Conservation (phyloP, 225 moss, liverwort and hornwort species). For the Rhytidiadelphus loreus region DNA sequence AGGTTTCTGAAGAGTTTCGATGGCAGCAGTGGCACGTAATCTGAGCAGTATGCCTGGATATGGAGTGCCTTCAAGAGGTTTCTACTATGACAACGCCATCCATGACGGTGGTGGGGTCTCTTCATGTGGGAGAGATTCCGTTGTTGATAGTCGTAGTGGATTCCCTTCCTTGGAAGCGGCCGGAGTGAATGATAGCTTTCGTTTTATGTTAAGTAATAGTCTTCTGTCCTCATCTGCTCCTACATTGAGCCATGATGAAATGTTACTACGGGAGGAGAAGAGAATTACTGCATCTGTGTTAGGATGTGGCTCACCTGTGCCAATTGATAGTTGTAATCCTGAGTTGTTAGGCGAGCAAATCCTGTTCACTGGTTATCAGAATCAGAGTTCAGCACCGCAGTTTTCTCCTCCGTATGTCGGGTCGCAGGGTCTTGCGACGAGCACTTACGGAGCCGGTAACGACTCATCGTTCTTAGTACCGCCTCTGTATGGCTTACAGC, state of each 20-base stretch:
- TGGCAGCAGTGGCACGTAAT: slow-evolving; percentile 16
- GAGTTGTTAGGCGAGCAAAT: slow-evolving; percentile 11
- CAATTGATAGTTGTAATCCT: background rate
- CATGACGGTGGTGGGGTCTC: slow-evolving; percentile 26
- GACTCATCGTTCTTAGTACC: background rate
- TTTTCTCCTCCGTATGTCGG: background rate
- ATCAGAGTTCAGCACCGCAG: background rate
- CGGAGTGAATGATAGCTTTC: background rate
- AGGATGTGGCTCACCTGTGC: background rate
- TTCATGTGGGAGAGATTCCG: background rate
- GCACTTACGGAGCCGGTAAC: background rate
- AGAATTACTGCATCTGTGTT: background rate
- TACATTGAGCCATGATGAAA: background rate
- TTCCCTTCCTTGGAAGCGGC: background rate
- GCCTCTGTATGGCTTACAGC: background rate
- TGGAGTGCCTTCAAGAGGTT: background rate
- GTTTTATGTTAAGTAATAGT: background rate
- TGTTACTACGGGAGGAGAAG: background rate
- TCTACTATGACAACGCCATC: slow-evolving; percentile 3
- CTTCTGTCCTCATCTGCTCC: background rate
- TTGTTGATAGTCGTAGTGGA: background rate
- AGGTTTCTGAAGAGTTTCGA: background rate
- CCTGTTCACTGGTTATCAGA: background rate
- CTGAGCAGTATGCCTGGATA: background rate
- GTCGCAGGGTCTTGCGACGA: slow-evolving; percentile 11